Conservation (phyloP, 2,329 filamentous ascomycete species). For the Hypoxylon rubiginosum region DNA sequence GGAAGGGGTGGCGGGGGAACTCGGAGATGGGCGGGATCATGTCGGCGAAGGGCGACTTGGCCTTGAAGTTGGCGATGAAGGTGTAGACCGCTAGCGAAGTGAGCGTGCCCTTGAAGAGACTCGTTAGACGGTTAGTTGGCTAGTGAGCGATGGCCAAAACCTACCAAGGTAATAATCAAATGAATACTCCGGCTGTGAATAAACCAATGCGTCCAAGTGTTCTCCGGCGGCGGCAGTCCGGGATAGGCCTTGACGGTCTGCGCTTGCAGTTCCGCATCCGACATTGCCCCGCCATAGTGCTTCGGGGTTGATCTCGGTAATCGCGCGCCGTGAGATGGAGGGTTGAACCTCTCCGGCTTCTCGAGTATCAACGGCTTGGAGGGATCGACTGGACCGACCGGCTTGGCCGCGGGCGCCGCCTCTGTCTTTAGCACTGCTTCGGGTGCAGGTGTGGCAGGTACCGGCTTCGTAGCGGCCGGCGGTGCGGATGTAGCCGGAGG, state of each 20-base stretch:
- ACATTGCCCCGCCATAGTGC: conserved; percentile 81
- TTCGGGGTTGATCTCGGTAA: conserved; percentile 68
- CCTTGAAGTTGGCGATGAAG: conserved; percentile 82
- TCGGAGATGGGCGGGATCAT: conserved; percentile 80
- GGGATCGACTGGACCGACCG: conserved; percentile 40
- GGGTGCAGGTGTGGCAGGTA: conserved; percentile 9
- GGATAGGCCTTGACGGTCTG: conserved; percentile 84
- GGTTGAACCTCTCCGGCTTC: conserved; percentile 90
- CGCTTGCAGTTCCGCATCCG: conserved; percentile 72
- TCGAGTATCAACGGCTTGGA: conserved; percentile 79
- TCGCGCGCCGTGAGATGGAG: conserved; percentile 86
- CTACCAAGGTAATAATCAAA: conserved; percentile 84
- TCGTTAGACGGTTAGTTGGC: conserved; percentile 12
- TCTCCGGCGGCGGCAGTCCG: conserved; percentile 86
- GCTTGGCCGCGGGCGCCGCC: conserved; percentile 26
- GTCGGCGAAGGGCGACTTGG: conserved; percentile 82
- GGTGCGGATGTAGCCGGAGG: conserved; percentile 27
- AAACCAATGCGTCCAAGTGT: conserved; percentile 87
- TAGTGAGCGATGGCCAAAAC: conserved; percentile 43
- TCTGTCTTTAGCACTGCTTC: conserved; percentile 20
- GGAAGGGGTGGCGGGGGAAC: conserved; percentile 77
- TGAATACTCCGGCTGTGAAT: conserved; percentile 83
- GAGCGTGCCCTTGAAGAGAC: conserved; percentile 71
- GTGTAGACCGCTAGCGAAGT: conserved; percentile 77
- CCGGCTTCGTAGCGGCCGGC: conserved; percentile 11